These are phyloP conservation scores for Oxalis stricta DNA, from an alignment of 441 rosid genomes.

Conservation along the genomic window DNA sequence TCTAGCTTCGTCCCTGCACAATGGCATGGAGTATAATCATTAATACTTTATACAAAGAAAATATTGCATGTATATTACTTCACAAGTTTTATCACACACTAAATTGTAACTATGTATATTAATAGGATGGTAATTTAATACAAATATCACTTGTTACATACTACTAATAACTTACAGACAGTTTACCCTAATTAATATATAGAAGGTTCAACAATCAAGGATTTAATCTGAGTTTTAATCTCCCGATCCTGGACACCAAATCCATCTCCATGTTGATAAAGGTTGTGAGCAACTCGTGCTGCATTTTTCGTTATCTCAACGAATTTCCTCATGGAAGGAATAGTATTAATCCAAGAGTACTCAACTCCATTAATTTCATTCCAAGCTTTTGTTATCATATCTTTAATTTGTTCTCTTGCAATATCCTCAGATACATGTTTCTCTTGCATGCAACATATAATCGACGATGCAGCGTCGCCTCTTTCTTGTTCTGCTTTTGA, in stretches of 20 bases:
- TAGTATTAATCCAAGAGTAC: too few relatives aligned
- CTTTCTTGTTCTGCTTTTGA: conserved; percentile 33
- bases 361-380: conserved; percentile 11
- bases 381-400: conserved; percentile 14
- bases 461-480: conserved; percentile 36
- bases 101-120: too few relatives aligned
- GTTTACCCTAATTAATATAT: too few relatives aligned
- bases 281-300: conserved; percentile 25
- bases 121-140: too few relatives aligned
- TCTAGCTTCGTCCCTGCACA: too few relatives aligned
- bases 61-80: too few relatives aligned
- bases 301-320: conserved; percentile 13
- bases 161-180: too few relatives aligned
- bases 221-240: conserved; percentile 14
- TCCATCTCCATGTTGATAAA: conserved; percentile 36
- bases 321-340: conserved; percentile 6
- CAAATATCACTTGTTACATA: too few relatives aligned
- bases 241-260: conserved; percentile 25
- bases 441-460: conserved; percentile 26
- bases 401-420: conserved; percentile 14
- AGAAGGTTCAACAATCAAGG: conserved; percentile 26
- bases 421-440: conserved; percentile 14
- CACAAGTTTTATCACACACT: too few relatives aligned
- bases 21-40: too few relatives aligned
- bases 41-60: too few relatives aligned